These are phyloP conservation scores for Miscanthus sacchariflorus DNA, from an alignment of 202 grass and related monocot species.

Conservation along the genomic window DNA sequence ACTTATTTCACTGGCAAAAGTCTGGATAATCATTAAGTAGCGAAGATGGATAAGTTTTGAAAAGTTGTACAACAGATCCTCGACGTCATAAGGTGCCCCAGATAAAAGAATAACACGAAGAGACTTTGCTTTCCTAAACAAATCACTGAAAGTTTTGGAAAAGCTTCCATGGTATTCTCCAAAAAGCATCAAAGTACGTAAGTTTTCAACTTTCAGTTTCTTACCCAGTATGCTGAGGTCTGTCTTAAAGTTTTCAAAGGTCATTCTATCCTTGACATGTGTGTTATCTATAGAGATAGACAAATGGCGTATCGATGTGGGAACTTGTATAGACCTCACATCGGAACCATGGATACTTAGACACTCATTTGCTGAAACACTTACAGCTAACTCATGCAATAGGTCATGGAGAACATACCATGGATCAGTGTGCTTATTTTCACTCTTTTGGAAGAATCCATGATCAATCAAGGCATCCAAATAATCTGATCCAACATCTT, in stretches of 20 bases:
- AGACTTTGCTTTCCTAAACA: neutral
- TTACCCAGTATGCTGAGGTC: neutral
- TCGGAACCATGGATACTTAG: neutral
- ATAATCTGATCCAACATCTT: neutral
- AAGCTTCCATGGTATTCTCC: neutral
- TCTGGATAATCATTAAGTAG: neutral
- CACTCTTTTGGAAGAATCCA: neutral
- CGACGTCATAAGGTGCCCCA: neutral
- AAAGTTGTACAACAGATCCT: neutral
- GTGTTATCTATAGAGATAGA: neutral
- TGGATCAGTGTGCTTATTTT: neutral
- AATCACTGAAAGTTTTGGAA: neutral
- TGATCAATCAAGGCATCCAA: neutral
- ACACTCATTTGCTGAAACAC: neutral
- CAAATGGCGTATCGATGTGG: neutral
- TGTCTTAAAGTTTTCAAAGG: neutral
- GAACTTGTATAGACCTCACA: neutral
- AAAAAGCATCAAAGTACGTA: neutral
- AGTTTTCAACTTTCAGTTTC: neutral
- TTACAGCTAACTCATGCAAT: neutral
- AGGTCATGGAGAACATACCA: neutral
- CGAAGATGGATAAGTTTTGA: neutral
- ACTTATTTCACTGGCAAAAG: neutral
- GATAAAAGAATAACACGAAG: neutral
- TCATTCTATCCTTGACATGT: neutral